Evolutionary conservation across 805 yeast genomes (phyloP), one percentile per base, ranked within the genome.

Genomic region (Nakazawaea molendinolei): DNA sequence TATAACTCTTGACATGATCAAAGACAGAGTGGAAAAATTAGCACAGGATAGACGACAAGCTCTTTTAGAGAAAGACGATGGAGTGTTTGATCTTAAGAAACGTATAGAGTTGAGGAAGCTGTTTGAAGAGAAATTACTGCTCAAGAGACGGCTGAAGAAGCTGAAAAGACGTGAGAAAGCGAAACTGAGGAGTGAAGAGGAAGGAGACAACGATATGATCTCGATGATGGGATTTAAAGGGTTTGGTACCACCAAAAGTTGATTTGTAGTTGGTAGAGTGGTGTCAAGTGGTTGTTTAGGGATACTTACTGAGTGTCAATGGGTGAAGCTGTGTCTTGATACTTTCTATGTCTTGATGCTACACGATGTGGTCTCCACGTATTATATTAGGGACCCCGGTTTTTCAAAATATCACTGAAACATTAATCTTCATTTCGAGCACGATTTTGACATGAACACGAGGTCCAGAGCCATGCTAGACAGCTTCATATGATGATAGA

Each of bases 151-250:
- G 24, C 50, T 45, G 30, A 56, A 52, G 41, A 51, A 53, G 21
- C 44, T 41, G 41, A 28, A 41, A 47, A 36, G 48, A 49, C 40
- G 41, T 38, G 38, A 44, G 33, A 31, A 21, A 27, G 41, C 38
- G 30, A 24, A 33, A 19, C 23, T 23, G 13, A 28, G 23, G 33
- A 43, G 43, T 30, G 43, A 38, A 12, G 17, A 17, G 28, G 40
- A 25, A 12, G 40, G 13, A 9, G 49, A 44, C 13, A 46, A 43
- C 40, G 63, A 55, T 19, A 42, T 71, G 37, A 42, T 42, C 5
- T 41, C 51, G 21, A 42, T 67, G 42, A 78, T 81, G 85, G 89
- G 89, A 2, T 75, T 82, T 43, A 45, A 57, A 1, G 67, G 70
- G 2, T 79, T 79, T 54, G 74, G 72, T 0, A 49, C 28, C 15